Base-by-base conservation (phyloP, 257 asterid genomes). In the Marsdenia floribunda region DNA sequence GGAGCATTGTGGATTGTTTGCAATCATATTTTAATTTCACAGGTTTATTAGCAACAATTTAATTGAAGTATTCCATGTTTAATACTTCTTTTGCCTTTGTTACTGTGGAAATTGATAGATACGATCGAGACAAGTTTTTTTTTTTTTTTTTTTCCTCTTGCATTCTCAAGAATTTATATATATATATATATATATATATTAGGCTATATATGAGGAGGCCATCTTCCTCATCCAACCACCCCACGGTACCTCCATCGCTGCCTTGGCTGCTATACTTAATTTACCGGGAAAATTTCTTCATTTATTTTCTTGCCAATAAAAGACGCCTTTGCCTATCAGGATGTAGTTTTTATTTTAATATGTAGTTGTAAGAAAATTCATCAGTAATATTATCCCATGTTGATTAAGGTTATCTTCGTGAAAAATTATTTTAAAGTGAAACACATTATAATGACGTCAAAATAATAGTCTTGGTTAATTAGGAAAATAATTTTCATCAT, bases 401-500 rank as follows among this genome's bases (percentile, higher is more conserved):
- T 44, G 11, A 2, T 6, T 44, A 44, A 2, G 49, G 8, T 44
- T 5, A 44, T 24, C 21, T 63, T 63, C 68, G 18, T 29, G 68
- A 63, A 63, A 63, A 63, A 5, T 63, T 42, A 63, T 63, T 63
- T 63, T 63, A 11, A 63, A 63, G 33, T 63, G 46, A 16, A 29
- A 63, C 68, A 63, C 68, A 63, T 63, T 63, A 63, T 63, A 63
- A 63, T 63, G 12, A 63, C n/a, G 44, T 6, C 46, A 29, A 63
- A 63, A 24, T 60, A 60, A 26, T 60, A 60, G 1, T 26, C 66
- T 3, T 24, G 5, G 24, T 26, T 44, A 44, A 44, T 44, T 24
- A 5, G 40, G 19, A 24, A 60, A 24, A 29, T 29, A 29, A 29
- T 29, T 29, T 29, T 29, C 33, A 29, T 29, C 33, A 29, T 29